Evolutionary conservation across 352 stramenopile genomes (phyloP).

Genomic region (Pythium coloratum): DNA sequence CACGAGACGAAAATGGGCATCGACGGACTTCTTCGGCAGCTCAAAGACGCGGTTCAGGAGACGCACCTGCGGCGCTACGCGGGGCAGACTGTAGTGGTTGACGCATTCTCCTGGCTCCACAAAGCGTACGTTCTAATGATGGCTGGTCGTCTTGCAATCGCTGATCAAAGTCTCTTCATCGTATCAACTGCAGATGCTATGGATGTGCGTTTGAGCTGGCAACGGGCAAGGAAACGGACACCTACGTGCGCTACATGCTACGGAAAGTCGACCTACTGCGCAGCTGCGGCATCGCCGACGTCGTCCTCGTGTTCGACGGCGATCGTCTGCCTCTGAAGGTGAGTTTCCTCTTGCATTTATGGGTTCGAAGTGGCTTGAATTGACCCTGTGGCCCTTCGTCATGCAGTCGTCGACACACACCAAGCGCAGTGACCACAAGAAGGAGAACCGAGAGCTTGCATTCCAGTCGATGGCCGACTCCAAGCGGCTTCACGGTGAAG

Average conservation of each 20-base stretch:
- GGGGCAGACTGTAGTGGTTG: conserved; percentile 60
- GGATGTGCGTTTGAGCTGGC: conserved; percentile 76
- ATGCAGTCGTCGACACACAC: conserved; percentile 60
- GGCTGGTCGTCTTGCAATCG: not conserved
- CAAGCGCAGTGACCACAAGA: conserved; percentile 57
- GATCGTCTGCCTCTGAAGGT: conserved; percentile 76
- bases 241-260: conserved; percentile 75
- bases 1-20: conserved; percentile 46
- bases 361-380: not conserved
- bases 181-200: conserved; percentile 49
- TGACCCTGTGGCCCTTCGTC: not conserved
- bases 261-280: conserved; percentile 69
- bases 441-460: conserved; percentile 55
- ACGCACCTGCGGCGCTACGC: conserved; percentile 54
- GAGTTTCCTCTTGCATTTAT: not conserved
- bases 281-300: conserved; percentile 47
- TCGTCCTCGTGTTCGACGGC: conserved; percentile 77
- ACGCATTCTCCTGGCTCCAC: conserved; percentile 80
- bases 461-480: conserved; percentile 52
- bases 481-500: conserved; percentile 43
- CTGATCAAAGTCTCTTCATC: not conserved
- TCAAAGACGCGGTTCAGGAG: conserved; percentile 55
- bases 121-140: conserved; percentile 55
- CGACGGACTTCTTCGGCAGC: conserved; percentile 60
- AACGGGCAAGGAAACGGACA: conserved; percentile 56